Conservation (phyloP, 768 basidiomycete species). For the Tulasnella sp. region DNA sequence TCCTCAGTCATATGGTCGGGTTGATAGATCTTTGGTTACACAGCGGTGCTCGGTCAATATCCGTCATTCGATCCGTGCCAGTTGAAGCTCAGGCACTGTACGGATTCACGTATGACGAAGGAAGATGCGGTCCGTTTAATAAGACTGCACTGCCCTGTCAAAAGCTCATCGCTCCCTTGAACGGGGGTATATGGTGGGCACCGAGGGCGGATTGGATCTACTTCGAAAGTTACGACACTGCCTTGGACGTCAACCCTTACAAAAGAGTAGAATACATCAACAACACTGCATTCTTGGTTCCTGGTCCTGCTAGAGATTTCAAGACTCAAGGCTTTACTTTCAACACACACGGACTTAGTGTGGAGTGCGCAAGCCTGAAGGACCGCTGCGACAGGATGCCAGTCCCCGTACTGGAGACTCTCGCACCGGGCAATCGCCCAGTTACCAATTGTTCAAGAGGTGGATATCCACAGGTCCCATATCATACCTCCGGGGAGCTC, state of each 20-base stretch:
- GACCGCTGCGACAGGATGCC: background rate
- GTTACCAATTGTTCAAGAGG: background rate
- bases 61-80: background rate
- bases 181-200: background rate
- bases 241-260: background rate
- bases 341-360: background rate
- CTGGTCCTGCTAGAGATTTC: background rate
- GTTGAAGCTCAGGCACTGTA: background rate
- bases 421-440: background rate
- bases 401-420: background rate
- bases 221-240: background rate
- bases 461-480: background rate
- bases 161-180: background rate
- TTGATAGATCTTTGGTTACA: background rate
- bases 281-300: background rate
- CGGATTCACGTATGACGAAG: background rate
- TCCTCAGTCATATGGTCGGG: background rate
- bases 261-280: background rate
- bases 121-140: background rate
- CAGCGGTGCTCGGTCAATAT: background rate
- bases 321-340: background rate
- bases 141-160: background rate
- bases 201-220: background rate
- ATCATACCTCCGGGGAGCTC: background rate
- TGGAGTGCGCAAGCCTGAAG: background rate